phyloP scores from a whole-genome alignment of 371 early-diverging fungal species.

The Mucor mucedo region DNA sequence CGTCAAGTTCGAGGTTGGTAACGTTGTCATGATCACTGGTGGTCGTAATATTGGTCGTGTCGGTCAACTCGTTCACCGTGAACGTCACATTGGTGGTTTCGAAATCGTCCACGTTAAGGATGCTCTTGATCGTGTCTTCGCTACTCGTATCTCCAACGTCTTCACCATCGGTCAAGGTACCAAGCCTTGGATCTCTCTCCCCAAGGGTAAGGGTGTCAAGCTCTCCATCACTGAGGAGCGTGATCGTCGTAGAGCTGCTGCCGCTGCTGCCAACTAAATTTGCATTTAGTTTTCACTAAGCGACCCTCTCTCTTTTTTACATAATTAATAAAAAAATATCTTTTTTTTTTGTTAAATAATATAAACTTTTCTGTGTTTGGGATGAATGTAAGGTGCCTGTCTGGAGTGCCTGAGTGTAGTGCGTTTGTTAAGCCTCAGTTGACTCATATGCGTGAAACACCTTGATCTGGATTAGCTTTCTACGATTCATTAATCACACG shows the following conservation, averaged over 20 bases:
- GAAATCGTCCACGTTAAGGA: slow-evolving; percentile 96
- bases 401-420: too few species aligned
- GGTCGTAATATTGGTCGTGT: slow-evolving; percentile 99
- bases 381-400: too few species aligned
- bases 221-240: slow-evolving; percentile 85
- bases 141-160: slow-evolving; percentile 91
- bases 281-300: background rate
- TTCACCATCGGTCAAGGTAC: slow-evolving; percentile 86
- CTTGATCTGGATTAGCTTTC: too few species aligned
- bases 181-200: slow-evolving; percentile 88
- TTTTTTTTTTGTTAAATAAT: background rate
- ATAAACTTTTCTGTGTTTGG: too few species aligned
- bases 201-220: slow-evolving; percentile 45
- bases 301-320: background rate
- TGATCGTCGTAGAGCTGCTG: slow-evolving; percentile 79
- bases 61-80: slow-evolving; percentile 97
- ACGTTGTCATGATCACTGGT: slow-evolving; percentile 96
- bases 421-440: too few species aligned
- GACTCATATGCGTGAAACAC: too few species aligned
- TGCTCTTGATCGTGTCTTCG: slow-evolving; percentile 84
- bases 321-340: background rate
- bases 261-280: slow-evolving; percentile 45
- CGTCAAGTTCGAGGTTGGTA: slow-evolving; percentile 96
- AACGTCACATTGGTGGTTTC: slow-evolving; percentile 98
- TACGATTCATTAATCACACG: too few species aligned